Percentiles rank a stretch among this genome's conserved stretches.
These are phyloP conservation scores for Lathyrus tuberosus DNA, from an alignment of 306 rosid genomes.

Conservation along the genomic window DNA sequence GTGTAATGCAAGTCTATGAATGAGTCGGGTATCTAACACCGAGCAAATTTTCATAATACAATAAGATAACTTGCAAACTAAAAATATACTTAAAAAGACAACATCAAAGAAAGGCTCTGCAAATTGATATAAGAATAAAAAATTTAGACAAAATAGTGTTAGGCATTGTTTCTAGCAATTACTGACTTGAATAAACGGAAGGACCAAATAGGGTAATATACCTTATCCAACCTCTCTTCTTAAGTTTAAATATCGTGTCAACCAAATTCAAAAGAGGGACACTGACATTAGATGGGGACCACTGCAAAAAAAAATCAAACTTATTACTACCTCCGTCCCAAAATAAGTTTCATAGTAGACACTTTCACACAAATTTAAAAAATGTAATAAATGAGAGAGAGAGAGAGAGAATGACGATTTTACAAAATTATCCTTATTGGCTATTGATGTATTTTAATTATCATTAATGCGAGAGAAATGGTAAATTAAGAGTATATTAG, in stretches of 20 bases:
- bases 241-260: conserved; percentile 95
- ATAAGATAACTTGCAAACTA: conserved; percentile 21
- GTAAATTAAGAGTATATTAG: too few relatives aligned
- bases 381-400: too few relatives aligned
- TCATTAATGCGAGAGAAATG: too few relatives aligned
- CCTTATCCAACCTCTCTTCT: conserved; percentile 99
- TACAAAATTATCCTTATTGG: too few relatives aligned
- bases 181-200: conserved; percentile 14
- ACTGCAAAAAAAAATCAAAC: conserved; percentile 64
- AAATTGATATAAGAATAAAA: conserved; percentile 25
- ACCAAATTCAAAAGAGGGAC: conserved; percentile 94
- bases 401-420: too few relatives aligned
- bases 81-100: conserved; percentile 17
- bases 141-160: not conserved
- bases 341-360: too few relatives aligned
- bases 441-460: too few relatives aligned
- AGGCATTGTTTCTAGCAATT: conserved; percentile 30
- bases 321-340: too few relatives aligned
- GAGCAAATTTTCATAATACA: conserved; percentile 7
- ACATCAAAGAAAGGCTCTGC: conserved; percentile 19
- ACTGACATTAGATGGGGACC: conserved; percentile 94
- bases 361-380: too few relatives aligned
- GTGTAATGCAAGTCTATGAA: conserved; percentile 15
- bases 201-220: conserved; percentile 43
- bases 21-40: conserved; percentile 19